These are phyloP conservation scores for Leptosphaerulina australis DNA, from an alignment of 2,329 filamentous ascomycete species.

Conservation along the genomic window DNA sequence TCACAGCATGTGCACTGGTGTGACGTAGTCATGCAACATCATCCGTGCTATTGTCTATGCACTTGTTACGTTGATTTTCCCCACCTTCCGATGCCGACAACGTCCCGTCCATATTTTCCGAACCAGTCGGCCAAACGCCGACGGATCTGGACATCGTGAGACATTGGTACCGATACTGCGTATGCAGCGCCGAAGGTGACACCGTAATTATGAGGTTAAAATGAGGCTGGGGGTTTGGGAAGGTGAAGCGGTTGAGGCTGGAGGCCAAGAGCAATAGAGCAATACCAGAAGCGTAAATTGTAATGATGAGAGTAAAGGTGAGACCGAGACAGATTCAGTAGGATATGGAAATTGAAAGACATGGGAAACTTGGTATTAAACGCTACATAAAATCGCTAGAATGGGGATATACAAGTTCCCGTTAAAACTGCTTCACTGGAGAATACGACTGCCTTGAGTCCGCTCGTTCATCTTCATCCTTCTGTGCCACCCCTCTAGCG, in stretches of 20 bases:
- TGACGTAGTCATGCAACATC: neutral
- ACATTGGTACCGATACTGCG: too few species aligned
- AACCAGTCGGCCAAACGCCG: neutral
- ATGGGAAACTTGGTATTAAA: slow-evolving; percentile 16
- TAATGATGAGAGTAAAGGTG: too few species aligned
- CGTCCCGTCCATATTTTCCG: slow-evolving; percentile 1
- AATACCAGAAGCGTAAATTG: too few species aligned
- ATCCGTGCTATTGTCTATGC: neutral
- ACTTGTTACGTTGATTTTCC: slow-evolving; percentile 1
- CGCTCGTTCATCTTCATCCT: slow-evolving; percentile 9
- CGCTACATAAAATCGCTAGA: slow-evolving; percentile 11
- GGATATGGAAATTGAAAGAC: too few species aligned
- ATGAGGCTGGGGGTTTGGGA: neutral
- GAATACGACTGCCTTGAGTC: too few species aligned
- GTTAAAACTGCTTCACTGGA: too few species aligned
- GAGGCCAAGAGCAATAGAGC: neutral
- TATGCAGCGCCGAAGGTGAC: neutral
- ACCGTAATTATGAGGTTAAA: too few species aligned
- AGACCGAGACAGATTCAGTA: too few species aligned
- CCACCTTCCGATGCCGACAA: slow-evolving; percentile 11
- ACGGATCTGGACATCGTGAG: slow-evolving; percentile 8
- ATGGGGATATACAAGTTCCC: too few species aligned
- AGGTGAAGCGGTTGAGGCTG: neutral
- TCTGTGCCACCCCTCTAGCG: slow-evolving; percentile 9
- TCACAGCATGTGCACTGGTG: too few species aligned